Percentiles rank a stretch among this genome's conserved stretches.
Conservation (phyloP, 352 stramenopile species). For the Hyaloperonospora brassicae region DNA sequence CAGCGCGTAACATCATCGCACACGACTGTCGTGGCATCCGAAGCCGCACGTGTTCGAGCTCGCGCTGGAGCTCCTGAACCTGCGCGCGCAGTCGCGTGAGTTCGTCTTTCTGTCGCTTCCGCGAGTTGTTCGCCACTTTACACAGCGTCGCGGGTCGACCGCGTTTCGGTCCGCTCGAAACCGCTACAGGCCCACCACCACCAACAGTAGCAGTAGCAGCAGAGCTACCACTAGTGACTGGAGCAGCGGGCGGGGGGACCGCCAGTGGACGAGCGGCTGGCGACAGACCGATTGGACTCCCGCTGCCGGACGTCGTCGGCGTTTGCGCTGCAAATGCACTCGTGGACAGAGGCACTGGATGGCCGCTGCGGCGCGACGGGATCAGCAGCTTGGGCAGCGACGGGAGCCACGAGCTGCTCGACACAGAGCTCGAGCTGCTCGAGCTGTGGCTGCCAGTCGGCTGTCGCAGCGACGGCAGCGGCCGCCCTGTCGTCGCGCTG, state of each 20-base stretch:
- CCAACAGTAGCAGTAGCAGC: background rate
- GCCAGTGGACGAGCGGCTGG: conserved; percentile 7
- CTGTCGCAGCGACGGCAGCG: conserved; percentile 22
- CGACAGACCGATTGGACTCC: conserved; percentile 12
- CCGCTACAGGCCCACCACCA: too few relatives aligned
- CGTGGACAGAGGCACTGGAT: conserved; percentile 17
- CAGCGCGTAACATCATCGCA: background rate
- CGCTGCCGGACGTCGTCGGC: conserved; percentile 6
- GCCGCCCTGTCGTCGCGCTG: conserved; percentile 2
- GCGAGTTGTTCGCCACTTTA: conserved; percentile 35
- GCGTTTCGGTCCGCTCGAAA: conserved; percentile 15
- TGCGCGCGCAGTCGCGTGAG: conserved; percentile 38
- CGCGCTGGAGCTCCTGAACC: conserved; percentile 49
- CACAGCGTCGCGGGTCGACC: conserved; percentile 3
- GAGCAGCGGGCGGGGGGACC: background rate
- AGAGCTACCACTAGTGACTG: too few relatives aligned
- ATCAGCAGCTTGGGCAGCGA: conserved; percentile 36
- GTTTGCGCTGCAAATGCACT: conserved; percentile 9
- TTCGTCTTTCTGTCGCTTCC: conserved; percentile 53
- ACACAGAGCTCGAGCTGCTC: background rate
- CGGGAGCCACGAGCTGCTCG: conserved; percentile 16
- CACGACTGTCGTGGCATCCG: conserved; percentile 20
- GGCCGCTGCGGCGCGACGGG: conserved; percentile 17
- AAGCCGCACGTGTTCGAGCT: conserved; percentile 33
- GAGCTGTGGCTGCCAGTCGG: conserved; percentile 7